Evolutionary conservation across 1,284 basidiomycete genomes (phyloP).

Genomic region (Heterobasidion parviporum): DNA sequence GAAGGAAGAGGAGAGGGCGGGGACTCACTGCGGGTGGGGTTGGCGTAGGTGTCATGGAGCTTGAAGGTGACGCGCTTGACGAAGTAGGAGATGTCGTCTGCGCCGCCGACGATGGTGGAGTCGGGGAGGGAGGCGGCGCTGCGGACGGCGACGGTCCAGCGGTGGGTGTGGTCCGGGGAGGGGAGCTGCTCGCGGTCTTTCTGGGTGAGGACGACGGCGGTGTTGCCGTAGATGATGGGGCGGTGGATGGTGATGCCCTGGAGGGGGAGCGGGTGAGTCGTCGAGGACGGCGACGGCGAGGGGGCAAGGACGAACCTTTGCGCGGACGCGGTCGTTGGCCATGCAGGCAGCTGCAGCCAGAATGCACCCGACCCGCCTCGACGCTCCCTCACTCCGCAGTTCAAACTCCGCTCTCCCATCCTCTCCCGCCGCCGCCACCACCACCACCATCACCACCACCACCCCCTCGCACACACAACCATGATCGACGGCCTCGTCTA

Average conservation of each 20-base stretch:
- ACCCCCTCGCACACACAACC: constrained; percentile 2
- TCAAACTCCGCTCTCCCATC: constrained; percentile 17
- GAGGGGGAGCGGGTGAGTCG: background rate
- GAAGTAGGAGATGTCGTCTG: constrained; percentile 82
- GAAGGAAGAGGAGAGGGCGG: background rate
- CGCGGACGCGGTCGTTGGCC: constrained; percentile 54
- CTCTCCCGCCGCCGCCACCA: constrained; percentile 4
- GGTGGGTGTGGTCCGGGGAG: constrained; percentile 82
- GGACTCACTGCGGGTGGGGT: constrained; percentile 79
- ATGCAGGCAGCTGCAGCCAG: constrained; percentile 12
- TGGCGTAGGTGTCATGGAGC: constrained; percentile 93
- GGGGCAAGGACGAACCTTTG: constrained; percentile 43
- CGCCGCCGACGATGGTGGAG: constrained; percentile 73
- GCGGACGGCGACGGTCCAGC: constrained; percentile 94
- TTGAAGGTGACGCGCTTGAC: constrained; percentile 97
- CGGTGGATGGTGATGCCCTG: constrained; percentile 87
- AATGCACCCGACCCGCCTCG: constrained; percentile 18
- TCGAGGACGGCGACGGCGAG: no score
- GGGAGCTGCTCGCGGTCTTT: constrained; percentile 60
- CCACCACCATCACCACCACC: constrained; percentile 12
- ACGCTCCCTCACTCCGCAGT: constrained; percentile 4
- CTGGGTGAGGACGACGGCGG: constrained; percentile 74
- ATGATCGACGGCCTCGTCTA: constrained; percentile 56
- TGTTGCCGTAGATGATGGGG: constrained; percentile 94
- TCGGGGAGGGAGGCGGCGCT: constrained; percentile 60